phyloP scores from a whole-genome alignment of 2,329 filamentous ascomycete genomes.

The Elsinoe perseae region DNA sequence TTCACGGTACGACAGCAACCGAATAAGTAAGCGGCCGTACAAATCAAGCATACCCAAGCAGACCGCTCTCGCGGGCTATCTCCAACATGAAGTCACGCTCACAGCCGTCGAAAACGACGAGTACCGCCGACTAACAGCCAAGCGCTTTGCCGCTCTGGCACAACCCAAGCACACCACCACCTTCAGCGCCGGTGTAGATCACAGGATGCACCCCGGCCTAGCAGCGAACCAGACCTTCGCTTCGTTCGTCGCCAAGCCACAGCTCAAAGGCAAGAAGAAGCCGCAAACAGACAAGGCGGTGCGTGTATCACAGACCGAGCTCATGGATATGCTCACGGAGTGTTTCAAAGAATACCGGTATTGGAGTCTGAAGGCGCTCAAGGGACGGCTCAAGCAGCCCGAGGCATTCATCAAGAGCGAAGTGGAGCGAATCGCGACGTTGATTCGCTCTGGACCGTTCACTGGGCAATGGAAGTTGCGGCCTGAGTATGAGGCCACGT shows the following conservation, averaged over 20 bases:
- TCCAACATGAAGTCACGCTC: slow-evolving; percentile 69
- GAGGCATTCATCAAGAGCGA: slow-evolving; percentile 87
- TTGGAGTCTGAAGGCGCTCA: slow-evolving; percentile 88
- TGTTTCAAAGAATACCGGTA: slow-evolving; percentile 82
- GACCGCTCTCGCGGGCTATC: slow-evolving; percentile 64
- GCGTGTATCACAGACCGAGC: slow-evolving; percentile 80
- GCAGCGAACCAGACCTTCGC: slow-evolving; percentile 26
- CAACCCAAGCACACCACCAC: slow-evolving; percentile 45
- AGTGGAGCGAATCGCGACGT: slow-evolving; percentile 70
- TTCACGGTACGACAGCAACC: slow-evolving; percentile 20
- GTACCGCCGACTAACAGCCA: slow-evolving; percentile 54
- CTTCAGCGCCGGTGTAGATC: slow-evolving; percentile 36
- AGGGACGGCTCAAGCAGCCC: slow-evolving; percentile 69
- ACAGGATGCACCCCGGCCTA: slow-evolving; percentile 31
- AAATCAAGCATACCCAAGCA: slow-evolving; percentile 52
- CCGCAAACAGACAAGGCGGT: slow-evolving; percentile 68
- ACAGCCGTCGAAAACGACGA: slow-evolving; percentile 67
- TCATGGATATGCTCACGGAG: slow-evolving; percentile 75
- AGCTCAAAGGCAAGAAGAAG: slow-evolving; percentile 38
- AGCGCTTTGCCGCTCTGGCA: slow-evolving; percentile 34
- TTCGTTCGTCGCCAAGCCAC: slow-evolving; percentile 29
- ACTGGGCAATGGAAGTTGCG: slow-evolving; percentile 80
- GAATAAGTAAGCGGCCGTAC: slow-evolving; percentile 22
- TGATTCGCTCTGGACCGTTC: slow-evolving; percentile 77
- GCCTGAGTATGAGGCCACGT: slow-evolving; percentile 53